Percentiles rank a stretch among this genome's conserved stretches.
These are phyloP conservation scores for Coelastrella sp. DNA, from an alignment of 139 green algal species.

Conservation along the genomic window DNA sequence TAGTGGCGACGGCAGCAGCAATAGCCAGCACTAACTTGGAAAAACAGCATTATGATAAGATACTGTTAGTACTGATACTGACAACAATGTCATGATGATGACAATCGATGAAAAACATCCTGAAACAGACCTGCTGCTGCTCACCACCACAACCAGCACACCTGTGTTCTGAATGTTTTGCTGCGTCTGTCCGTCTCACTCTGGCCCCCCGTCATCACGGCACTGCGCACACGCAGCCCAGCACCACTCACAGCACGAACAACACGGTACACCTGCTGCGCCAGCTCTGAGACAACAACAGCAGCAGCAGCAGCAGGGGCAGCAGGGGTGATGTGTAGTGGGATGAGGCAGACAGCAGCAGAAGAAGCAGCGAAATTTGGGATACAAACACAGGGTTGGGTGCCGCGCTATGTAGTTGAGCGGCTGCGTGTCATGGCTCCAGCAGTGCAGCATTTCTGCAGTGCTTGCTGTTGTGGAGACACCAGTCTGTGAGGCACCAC, in stretches of 20 bases:
- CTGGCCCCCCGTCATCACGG: conserved; percentile 77
- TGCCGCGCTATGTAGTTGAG: no score
- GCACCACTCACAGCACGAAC: conserved; percentile 58
- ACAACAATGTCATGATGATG: background rate
- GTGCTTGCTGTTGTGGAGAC: no score
- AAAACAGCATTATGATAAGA: background rate
- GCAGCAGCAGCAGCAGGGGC: background rate
- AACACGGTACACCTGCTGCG: conserved; percentile 70
- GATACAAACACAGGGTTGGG: background rate
- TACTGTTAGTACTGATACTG: background rate
- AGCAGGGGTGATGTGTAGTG: background rate
- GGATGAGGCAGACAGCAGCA: background rate
- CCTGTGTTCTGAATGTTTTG: conserved; percentile 72
- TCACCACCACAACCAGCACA: background rate
- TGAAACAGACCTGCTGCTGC: background rate
- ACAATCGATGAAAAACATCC: background rate
- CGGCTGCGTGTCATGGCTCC: no score
- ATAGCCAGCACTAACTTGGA: background rate
- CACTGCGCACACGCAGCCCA: conserved; percentile 60
- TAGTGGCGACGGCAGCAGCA: background rate
- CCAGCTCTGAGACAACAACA: conserved; percentile 57
- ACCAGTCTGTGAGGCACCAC: no score
- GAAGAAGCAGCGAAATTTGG: background rate
- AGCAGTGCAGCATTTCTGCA: no score
- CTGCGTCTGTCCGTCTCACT: conserved; percentile 44